A percentile compares a stretch with the other conserved stretches of the same genome.
These are phyloP conservation scores for Botrytis fabae DNA, from an alignment of 2,329 filamentous ascomycete genomes.

Conservation along the genomic window DNA sequence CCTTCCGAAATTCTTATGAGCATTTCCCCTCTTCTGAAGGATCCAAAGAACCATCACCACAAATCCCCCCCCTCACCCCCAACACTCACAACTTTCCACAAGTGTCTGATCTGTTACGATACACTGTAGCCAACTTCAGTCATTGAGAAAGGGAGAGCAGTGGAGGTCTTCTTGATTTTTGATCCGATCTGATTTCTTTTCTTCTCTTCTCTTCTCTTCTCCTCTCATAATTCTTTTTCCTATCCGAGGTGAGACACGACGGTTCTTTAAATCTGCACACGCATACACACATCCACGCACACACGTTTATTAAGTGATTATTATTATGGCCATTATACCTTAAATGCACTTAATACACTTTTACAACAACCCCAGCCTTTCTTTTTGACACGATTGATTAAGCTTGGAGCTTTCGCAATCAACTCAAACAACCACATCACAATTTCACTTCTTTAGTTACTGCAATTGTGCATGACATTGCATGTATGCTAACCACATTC, in stretches of 20 bases:
- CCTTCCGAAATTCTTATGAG: neutral
- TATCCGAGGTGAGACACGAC: conserved; percentile 37
- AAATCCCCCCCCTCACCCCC: neutral
- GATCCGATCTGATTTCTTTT: neutral
- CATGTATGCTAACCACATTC: conserved; percentile 32
- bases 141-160: conserved; percentile 25
- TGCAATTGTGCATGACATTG: conserved; percentile 23
- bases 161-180: conserved; percentile 10
- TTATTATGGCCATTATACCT: neutral
- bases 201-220: neutral
- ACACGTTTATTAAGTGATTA: neutral
- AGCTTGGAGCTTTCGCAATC: conserved; percentile 31
- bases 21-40: conserved; percentile 23
- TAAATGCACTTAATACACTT: neutral
- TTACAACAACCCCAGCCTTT: conserved; percentile 30
- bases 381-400: conserved; percentile 31
- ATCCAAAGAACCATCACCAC: neutral
- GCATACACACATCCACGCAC: neutral
- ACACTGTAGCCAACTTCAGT: conserved; percentile 16
- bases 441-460: conserved; percentile 12
- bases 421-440: conserved; percentile 23
- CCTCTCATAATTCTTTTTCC: conserved; percentile 27
- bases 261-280: conserved; percentile 8
- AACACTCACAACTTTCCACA: neutral
- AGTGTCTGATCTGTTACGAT: conserved; percentile 18